Base-by-base conservation (phyloP, 2,329 filamentous ascomycete species). In the Truncatella angustata region DNA sequence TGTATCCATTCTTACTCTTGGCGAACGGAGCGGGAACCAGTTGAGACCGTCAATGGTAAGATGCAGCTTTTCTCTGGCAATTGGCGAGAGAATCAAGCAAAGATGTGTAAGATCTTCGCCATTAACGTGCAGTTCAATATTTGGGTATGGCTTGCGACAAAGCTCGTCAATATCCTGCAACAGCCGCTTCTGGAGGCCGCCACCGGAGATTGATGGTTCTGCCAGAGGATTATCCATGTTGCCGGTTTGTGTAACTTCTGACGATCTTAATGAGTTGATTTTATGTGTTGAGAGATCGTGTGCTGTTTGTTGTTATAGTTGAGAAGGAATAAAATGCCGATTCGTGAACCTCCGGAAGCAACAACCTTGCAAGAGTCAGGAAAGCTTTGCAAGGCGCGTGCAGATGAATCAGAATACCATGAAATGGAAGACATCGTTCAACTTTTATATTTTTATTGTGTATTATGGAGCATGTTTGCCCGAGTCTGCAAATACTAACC, bases 91-190 rank as follows among this genome's bases (percentile, higher is more conserved):
- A 18, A 79, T 56, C 1, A 79, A 64, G 43, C 77, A 80, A 4
- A 70, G 71, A 2, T 54, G 42, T 1, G 56, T 59, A 30, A 77
- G 49, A 35, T 74, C 59, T 1, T 65, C 54, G 21, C 73, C 70
- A n/a, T 62, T 36, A 1, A 71, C 55, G 54, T 72, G 63, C 1
- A 78, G 59, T n/a, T 55, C 51, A 52, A 79, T 72, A 40, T 75
- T 75, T 2, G 75, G 74, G 54, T 78, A 79, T 0, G 76, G 76
- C 37, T 73, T 61, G 21, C 65, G 61, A 40, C 73, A 64, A 14
- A 79, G 62, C 57, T 79, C 76, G 10, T 68, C 66, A 26, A 79
- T 72, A 49, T 80, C 76, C 21, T 64, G 63, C 12, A 79, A 58
- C 49, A 73, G 65, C 6, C 73, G 69, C 28, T 56, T 58, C 21